A percentile compares a stretch with the other conserved stretches of the same genome.
phyloP scores from a whole-genome alignment of 371 early-diverging fungal genomes.

The Mucor plumbeus region DNA sequence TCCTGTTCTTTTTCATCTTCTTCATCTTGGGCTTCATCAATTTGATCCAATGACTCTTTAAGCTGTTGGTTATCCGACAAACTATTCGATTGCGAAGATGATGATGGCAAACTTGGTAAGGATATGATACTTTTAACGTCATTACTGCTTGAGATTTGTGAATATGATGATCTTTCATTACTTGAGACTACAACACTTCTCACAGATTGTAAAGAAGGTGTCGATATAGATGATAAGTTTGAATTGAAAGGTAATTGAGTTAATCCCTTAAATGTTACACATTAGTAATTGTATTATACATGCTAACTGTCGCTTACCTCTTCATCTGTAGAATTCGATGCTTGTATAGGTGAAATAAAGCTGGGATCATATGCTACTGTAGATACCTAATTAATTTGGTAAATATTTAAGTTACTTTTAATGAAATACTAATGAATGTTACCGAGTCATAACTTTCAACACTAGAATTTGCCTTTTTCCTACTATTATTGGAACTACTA shows the following conservation, averaged over 20 bases:
- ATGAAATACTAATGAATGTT: neutral
- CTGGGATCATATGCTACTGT: neutral
- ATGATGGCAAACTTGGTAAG: neutral
- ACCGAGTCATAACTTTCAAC: neutral
- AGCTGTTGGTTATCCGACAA: neutral
- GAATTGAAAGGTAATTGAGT: neutral
- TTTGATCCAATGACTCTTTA: neutral
- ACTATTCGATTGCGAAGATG: neutral
- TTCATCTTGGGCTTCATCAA: neutral
- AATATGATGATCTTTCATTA: neutral
- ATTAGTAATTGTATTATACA: neutral
- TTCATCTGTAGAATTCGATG: constrained; percentile 4
- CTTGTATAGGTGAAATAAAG: neutral
- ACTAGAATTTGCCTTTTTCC: constrained; percentile 1
- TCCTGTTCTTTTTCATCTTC: neutral
- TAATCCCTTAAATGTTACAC: neutral
- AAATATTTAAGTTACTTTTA: neutral
- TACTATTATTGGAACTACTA: neutral
- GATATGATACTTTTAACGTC: neutral
- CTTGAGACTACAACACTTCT: neutral
- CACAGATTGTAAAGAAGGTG: neutral
- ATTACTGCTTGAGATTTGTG: neutral
- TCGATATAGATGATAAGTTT: neutral
- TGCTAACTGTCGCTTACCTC: neutral
- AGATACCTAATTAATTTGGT: neutral